Base-by-base conservation (phyloP, 495 filamentous ascomycete species). In the Coniosporium apollinis region DNA sequence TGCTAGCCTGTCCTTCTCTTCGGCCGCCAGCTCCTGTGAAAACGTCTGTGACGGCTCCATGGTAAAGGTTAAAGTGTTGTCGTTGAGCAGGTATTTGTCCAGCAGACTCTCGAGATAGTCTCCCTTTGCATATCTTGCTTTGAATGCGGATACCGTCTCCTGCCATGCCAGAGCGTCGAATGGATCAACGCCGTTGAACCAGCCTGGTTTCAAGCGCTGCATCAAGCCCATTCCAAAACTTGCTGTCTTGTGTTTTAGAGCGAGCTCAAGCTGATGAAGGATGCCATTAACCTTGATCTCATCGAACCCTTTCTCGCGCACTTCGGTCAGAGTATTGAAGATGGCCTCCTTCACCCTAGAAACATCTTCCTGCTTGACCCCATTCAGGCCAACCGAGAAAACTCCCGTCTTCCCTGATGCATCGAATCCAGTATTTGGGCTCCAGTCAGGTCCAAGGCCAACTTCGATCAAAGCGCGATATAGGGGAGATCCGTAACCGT, bases 161-260 rank as follows among this genome's bases (percentile, higher is more conserved):
- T 93, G 81, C 83, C 84, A 94, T 4, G 81, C 76, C 34, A 97
- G 60, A 16, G 81, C 72, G 39, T 89, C 73, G 55, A 97, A 85
- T 7, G 89, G 91, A 54, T 94, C 82, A 9, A 82, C 68, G 10
- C 89, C 89, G 38, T 89, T 89, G 55, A 96, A 94, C 89, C 89
- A 97, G 19, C 74, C 73, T 3, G 82, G 76, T 36, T 89, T 79
- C 36, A 93, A 64, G 30, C 84, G 68, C 45, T 93, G 79, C 63
- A 94, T 79, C 2, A 97, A 59, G 28, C 74, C 74, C 68, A 96
- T 80, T 16, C 89, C 89, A 48, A 97, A 96, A 44, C 79, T 79
- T 22, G 89, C 79, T 1, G 82, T 93, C 58, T 94, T 94, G 57
- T 96, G 87, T 49, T 93, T 91, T 17, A 96, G 59, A 7, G 72